These are phyloP conservation scores for Aspergillus sergii DNA, from an alignment of 2,329 filamentous ascomycete species.

Conservation along the genomic window DNA sequence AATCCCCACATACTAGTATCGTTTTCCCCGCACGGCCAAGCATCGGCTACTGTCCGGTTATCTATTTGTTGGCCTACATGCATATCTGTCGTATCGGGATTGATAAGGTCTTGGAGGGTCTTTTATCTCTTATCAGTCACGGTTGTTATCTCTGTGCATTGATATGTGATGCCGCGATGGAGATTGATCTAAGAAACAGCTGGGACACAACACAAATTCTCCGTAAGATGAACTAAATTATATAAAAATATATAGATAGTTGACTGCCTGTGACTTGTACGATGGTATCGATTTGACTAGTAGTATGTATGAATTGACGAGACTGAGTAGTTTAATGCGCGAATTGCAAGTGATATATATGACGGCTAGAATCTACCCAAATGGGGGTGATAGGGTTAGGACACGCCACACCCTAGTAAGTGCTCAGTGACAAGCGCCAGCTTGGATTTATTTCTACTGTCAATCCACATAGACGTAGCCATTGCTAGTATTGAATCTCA, in stretches of 20 bases:
- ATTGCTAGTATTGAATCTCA: neutral
- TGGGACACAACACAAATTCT: too few relatives aligned
- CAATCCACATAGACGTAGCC: neutral
- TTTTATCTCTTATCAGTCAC: neutral
- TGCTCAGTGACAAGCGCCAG: neutral
- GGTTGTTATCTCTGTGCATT: neutral
- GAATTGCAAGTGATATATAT: too few relatives aligned
- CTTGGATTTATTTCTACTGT: neutral
- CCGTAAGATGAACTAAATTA: too few relatives aligned
- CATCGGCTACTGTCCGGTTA: neutral
- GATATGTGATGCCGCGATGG: neutral
- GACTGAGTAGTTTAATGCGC: neutral
- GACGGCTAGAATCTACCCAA: too few relatives aligned
- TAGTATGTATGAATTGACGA: too few relatives aligned
- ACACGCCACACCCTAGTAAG: neutral
- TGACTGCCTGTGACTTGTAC: too few relatives aligned
- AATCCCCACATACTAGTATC: constrained; percentile 3
- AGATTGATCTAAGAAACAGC: too few relatives aligned
- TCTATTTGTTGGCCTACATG: neutral
- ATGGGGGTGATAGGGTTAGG: neutral
- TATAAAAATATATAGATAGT: too few relatives aligned
- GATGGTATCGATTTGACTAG: too few relatives aligned
- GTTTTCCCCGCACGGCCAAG: neutral
- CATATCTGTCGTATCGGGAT: neutral
- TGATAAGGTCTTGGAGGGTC: neutral